Base-by-base conservation (phyloP, 2,329 filamentous ascomycete genomes). In the Penicillium janthinellum region DNA sequence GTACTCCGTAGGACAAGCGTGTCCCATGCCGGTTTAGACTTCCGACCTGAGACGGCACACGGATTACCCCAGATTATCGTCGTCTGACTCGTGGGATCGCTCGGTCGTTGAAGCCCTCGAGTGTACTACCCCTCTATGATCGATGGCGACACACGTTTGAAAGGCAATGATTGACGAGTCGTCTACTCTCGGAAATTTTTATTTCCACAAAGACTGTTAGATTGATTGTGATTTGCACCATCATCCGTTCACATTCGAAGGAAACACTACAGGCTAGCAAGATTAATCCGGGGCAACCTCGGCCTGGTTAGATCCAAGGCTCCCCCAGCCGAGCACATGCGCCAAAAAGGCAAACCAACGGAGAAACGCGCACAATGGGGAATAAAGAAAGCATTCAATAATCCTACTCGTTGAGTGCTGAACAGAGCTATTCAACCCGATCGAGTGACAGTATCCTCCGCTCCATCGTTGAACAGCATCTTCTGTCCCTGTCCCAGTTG, bases 241-340 rank as follows among this genome's bases (percentile, higher is more conserved):
- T 20, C 20, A 20, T 20, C 20, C 20, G 20, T 20, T 20, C 20
- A 20, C 20, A 20, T 20, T 48, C 15, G 45, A 15, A 28, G 12
- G 5, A 45, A 25, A 20, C 31, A 28, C 25, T n/a, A 35, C 45
- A 28, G 28, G 28, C 28, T 6, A 48, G 4, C 20, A 22, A 51
- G 8, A 51, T 39, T 25, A 51, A 51, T 51, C 49, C 49, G 49
- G 49, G 49, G 49, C 49, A 51, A 51, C 48, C 48, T 50, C 48
- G 48, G 49, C 37, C 6, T 37, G 14, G 44, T 38, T 2, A n/a
- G 12, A 22, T 6, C 31, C 37, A 39, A 17, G 34, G 37, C 14
- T 35, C 12, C 35, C 3, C 20, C 37, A 8, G 31, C 48, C 34
- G n/a, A 25, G 12, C 31, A 39, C 49, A 22, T 51, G 49, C 49